Base-by-base conservation (phyloP, 805 yeast genomes). In the Teunomyces barrocoloradensis region DNA sequence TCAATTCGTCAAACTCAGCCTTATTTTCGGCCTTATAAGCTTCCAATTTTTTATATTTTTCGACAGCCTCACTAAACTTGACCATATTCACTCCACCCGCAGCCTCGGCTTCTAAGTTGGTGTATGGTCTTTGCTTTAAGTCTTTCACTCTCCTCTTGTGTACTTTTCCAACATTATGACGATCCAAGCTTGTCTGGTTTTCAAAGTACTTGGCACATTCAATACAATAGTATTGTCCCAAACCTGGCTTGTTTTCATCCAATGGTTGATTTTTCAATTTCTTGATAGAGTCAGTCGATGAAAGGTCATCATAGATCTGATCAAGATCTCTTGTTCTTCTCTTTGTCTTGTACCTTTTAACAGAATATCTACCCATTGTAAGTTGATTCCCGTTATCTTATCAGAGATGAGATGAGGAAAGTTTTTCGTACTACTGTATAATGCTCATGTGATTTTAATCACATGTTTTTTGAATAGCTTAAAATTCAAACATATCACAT, bases 191-290 rank as follows among this genome's bases (percentile, higher is more conserved):
- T 28, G 68, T 64, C 39, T 86, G 89, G 48, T 84, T 83, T 63
- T 91, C 97, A 60, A 82, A 89, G 67, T 94, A 89, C 63, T 85
- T 87, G 42, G 96, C 95, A 75, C 99, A 94, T 53, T 90, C 96
- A 45, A 94, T 77, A 68, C 98, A 94, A 66, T 89, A 94, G 67
- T 81, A 85, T 68, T 94, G 98, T 12, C 97, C 99, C 54, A 94
- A 71, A 1, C 99, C 99, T 0, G 97, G 91, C 61, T 85, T 85
- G 38, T 83, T 81, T 69, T 92, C 98, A 66, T 92, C 97, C 47
- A 87, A 66, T 4, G 89, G 87, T 67, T 92, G 98, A 63, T 87
- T 84, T 62, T 87, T 79, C 48, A 90, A 74, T 36, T 75, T 71
- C 47, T 76, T 66, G 46, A 89, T 84, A n/a, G 84, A 70, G 33